Base-by-base conservation (phyloP, 345 rosid species). In the Citrus inodora region DNA sequence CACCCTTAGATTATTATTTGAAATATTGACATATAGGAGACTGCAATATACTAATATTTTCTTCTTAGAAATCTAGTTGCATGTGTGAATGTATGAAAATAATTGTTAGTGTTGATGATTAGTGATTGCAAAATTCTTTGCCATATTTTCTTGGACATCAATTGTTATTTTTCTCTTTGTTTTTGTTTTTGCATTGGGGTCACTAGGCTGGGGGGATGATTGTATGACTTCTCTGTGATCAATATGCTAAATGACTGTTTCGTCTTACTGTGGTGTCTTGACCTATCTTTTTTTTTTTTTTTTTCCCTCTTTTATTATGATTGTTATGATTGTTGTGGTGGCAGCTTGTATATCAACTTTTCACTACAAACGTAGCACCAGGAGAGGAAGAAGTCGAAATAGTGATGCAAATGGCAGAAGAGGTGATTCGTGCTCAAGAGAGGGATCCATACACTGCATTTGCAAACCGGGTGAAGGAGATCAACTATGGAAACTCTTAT, bases 341-440 rank as follows among this genome's bases (percentile, higher is more conserved):
- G 79, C 93, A 94, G 97, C 98, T 92, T 78, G 94, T 95, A 40
- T 93, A 91, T 85, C 94, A 88, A 84, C 89, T 95, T 53, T 95
- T 93, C 80, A 90, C 84, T n/a, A 91, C 95, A 77, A 80, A 85
- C 66, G 89, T 93, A 85, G 88, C 86, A 79, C 93, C 96, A 11
- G 88, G 90, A 83, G 97, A 91, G 81, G 98, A 91, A 90, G 94
- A 89, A 82, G 94, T 93, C 74, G 90, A 89, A 80, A 89, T 91
- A 78, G 98, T 93, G 85, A 92, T 92, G 97, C 94, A 95, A 84
- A 90, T 89, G 97, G 90, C 94, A 67, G 91, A 92, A 87, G 98
- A 93, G 88, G 91, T 88, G 9, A 89, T 95, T 63, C 94, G 83
- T 86, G 95, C 98, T 78, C 94, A 87, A 80, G 98, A 92, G 51